Conservation (phyloP, 2,329 filamentous ascomycete genomes). For the Bimuria novae-zelandiae region DNA sequence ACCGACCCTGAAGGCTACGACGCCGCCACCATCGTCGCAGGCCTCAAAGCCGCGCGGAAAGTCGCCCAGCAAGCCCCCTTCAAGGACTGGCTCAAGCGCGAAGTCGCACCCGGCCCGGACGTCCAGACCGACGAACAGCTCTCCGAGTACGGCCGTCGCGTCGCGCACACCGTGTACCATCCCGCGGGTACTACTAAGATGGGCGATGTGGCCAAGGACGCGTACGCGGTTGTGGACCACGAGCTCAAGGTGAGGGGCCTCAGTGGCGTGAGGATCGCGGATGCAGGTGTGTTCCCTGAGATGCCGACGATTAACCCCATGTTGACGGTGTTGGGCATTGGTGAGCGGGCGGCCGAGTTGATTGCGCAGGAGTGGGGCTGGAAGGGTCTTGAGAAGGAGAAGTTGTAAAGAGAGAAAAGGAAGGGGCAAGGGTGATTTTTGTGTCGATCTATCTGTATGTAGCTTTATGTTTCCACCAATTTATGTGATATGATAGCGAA, state of each 20-base stretch:
- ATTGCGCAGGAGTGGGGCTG: conserved; percentile 75
- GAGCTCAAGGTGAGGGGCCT: conserved; percentile 74
- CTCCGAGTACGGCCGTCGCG: conserved; percentile 78
- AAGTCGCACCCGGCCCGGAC: conserved; percentile 76
- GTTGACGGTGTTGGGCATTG: conserved; percentile 83
- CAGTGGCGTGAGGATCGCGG: conserved; percentile 76
- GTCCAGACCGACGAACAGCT: conserved; percentile 79
- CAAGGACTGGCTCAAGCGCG: conserved; percentile 79
- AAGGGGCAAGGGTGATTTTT: not conserved
- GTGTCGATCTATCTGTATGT: conserved; percentile 2
- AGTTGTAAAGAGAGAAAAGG: conserved; percentile 48
- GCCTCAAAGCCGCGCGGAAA: conserved; percentile 76
- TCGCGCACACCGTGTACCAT: conserved; percentile 88
- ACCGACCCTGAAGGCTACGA: conserved; percentile 86
- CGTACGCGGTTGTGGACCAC: conserved; percentile 78
- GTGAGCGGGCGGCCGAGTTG: conserved; percentile 82
- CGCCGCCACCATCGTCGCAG: conserved; percentile 77
- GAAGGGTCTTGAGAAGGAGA: conserved; percentile 61
- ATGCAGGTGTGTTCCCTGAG: conserved; percentile 85
- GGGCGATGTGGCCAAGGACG: conserved; percentile 72
- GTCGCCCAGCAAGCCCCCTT: conserved; percentile 77
- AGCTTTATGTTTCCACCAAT: not conserved
- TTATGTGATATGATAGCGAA: not conserved
- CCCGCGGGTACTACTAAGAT: conserved; percentile 90
- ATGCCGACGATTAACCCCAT: conserved; percentile 89